These are phyloP conservation scores for Penicillium oxalicum DNA, from an alignment of 2,329 filamentous ascomycete genomes.

Conservation along the genomic window DNA sequence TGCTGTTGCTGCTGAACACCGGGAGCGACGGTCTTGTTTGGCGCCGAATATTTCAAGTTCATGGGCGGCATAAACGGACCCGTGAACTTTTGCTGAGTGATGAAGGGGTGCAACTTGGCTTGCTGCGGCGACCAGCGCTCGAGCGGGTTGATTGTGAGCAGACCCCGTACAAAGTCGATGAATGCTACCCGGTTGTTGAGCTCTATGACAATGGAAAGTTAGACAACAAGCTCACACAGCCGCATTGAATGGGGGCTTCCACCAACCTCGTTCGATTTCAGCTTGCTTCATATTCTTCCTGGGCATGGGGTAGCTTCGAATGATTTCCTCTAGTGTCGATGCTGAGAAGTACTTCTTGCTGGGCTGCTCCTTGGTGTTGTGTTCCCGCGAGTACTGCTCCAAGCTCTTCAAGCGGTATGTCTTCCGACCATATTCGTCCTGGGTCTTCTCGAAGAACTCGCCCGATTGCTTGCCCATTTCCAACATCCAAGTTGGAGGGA, in stretches of 20 bases:
- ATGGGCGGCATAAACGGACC: conserved; percentile 94
- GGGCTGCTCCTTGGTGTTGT: conserved; percentile 93
- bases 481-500: conserved; percentile 97
- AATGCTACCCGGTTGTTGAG: conserved; percentile 97
- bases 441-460: conserved; percentile 91
- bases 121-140: conserved; percentile 98
- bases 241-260: conserved; percentile 18
- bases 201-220: conserved; percentile 53
- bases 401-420: conserved; percentile 92
- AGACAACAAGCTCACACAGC: background rate
- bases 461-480: conserved; percentile 97
- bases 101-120: conserved; percentile 94
- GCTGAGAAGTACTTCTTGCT: conserved; percentile 99
- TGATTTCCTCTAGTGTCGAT: conserved; percentile 90
- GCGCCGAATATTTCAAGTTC: conserved; percentile 83
- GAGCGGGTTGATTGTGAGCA: conserved; percentile 89
- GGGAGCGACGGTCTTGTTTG: conserved; percentile 81
- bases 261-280: conserved; percentile 84
- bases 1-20: conserved; percentile 95
- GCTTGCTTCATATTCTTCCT: conserved; percentile 98
- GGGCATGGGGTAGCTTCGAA: conserved; percentile 96
- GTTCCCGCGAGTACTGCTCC: conserved; percentile 95
- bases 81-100: conserved; percentile 95
- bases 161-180: conserved; percentile 92
- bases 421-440: conserved; percentile 86